Evolutionary conservation across 441 rosid species (phyloP).

Genomic region (Lepidium campestre): DNA sequence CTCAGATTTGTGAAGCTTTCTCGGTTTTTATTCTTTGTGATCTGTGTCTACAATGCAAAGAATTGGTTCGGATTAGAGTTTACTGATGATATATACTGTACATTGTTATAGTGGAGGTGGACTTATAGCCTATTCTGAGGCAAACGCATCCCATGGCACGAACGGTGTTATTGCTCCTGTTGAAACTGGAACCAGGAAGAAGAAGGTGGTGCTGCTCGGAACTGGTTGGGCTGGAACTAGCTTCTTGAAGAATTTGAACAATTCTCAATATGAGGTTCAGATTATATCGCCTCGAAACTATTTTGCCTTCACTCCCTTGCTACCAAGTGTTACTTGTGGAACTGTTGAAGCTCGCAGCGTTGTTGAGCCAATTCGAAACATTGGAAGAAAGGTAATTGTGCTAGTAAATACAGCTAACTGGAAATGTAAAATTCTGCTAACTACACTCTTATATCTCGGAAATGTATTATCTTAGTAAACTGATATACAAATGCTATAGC

Average conservation of each 20-base stretch:
- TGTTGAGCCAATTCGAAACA: slow-evolving; percentile 74
- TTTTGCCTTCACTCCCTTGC: slow-evolving; percentile 58
- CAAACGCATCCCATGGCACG: slow-evolving; percentile 34
- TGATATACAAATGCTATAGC: background rate
- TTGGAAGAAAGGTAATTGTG: slow-evolving; percentile 62
- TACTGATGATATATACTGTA: slow-evolving; percentile 5
- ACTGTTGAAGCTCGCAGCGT: slow-evolving; percentile 66
- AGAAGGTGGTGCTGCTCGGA: slow-evolving; percentile 91
- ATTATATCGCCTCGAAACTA: slow-evolving; percentile 92
- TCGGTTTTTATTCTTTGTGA: background rate
- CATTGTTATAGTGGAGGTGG: slow-evolving; percentile 71
- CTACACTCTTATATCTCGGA: background rate
- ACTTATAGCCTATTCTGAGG: slow-evolving; percentile 68
- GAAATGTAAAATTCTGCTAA: background rate
- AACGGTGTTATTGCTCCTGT: slow-evolving; percentile 15
- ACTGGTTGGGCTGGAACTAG: slow-evolving; percentile 98
- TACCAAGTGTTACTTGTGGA: slow-evolving; percentile 72
- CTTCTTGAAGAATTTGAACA: slow-evolving; percentile 71
- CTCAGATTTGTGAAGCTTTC: background rate
- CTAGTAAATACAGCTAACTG: background rate
- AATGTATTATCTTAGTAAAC: background rate
- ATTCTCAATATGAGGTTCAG: slow-evolving; percentile 69
- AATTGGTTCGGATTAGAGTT: slow-evolving; percentile 39
- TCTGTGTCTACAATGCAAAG: background rate
- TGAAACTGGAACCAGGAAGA: slow-evolving; percentile 52